These are phyloP conservation scores for Penstemon barbatus DNA, from an alignment of 257 asterid genomes.

Conservation along the genomic window DNA sequence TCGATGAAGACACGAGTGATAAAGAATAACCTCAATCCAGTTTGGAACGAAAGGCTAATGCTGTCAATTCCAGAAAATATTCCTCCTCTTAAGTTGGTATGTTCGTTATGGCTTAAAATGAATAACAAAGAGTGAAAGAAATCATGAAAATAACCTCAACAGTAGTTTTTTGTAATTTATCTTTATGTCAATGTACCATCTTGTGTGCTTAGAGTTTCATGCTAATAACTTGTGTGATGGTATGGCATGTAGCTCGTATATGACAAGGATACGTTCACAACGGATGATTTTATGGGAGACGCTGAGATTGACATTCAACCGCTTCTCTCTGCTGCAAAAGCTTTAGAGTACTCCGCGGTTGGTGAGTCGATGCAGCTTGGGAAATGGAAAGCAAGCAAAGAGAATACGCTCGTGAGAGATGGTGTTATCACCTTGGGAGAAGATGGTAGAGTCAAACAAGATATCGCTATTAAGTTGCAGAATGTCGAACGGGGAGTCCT, in stretches of 20 bases:
- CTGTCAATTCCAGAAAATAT: constrained; percentile 79
- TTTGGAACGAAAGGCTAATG: constrained; percentile 93
- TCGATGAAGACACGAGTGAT: constrained; percentile 83
- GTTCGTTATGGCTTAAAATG: constrained; percentile 20
- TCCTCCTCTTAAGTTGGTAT: constrained; percentile 85
- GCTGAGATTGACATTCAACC: constrained; percentile 86
- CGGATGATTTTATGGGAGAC: constrained; percentile 94
- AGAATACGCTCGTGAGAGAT: constrained; percentile 53
- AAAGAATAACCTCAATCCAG: constrained; percentile 86
- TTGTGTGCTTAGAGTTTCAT: neutral
- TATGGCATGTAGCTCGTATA: constrained; percentile 60
- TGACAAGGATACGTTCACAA: constrained; percentile 82
- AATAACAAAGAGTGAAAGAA: neutral
- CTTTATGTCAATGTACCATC: neutral
- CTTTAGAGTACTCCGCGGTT: constrained; percentile 48
- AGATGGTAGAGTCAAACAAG: constrained; percentile 71
- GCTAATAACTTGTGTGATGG: constrained; percentile 7
- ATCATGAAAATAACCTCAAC: neutral
- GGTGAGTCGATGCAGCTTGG: constrained; percentile 47
- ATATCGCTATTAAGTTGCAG: constrained; percentile 67
- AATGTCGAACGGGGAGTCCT: constrained; percentile 82
- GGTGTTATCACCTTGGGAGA: constrained; percentile 49
- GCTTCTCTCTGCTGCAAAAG: constrained; percentile 70
- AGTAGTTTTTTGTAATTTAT: no score
- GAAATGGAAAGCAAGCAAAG: constrained; percentile 60